A percentile compares a stretch with the other conserved stretches of the same genome.
Conservation (phyloP, 1,284 basidiomycete genomes). For the Ganoderma meredithae region DNA sequence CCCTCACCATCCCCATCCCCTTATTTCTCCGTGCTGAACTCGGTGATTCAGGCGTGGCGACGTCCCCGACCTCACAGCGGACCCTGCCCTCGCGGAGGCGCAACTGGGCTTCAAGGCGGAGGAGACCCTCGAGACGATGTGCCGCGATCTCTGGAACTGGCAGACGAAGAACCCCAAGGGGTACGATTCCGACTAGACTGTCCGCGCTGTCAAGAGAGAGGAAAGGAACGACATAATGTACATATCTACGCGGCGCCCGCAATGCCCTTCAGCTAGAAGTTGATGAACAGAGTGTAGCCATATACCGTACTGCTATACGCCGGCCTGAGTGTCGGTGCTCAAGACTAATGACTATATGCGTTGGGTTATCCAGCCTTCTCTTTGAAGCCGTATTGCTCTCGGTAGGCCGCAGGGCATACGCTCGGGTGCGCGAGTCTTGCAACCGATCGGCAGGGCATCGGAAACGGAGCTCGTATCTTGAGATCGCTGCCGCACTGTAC, state of each 20-base stretch:
- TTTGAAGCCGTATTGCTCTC: neutral
- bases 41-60: conserved; percentile 77
- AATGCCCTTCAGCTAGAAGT: neutral
- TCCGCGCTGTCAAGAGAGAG: neutral
- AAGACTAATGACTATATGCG: conserved; percentile 1
- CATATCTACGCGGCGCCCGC: no score
- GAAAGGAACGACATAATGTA: no score
- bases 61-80: conserved; percentile 96
- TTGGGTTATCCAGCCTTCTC: neutral
- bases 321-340: neutral
- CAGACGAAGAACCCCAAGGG: conserved; percentile 86
- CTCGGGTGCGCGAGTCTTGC: neutral
- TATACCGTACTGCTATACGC: conserved; percentile 7
- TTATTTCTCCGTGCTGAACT: neutral
- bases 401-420: neutral
- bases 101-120: conserved; percentile 95
- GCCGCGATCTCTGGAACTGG: conserved; percentile 94
- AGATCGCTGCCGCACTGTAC: neutral
- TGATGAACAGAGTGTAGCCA: conserved; percentile 1
- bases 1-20: neutral
- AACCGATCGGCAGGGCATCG: neutral
- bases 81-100: conserved; percentile 90
- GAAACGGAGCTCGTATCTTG: neutral
- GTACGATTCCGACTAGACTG: conserved; percentile 49
- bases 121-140: conserved; percentile 88